These are phyloP conservation scores for Pyracantha coccinea DNA, from an alignment of 331 rosid species.

Conservation along the genomic window DNA sequence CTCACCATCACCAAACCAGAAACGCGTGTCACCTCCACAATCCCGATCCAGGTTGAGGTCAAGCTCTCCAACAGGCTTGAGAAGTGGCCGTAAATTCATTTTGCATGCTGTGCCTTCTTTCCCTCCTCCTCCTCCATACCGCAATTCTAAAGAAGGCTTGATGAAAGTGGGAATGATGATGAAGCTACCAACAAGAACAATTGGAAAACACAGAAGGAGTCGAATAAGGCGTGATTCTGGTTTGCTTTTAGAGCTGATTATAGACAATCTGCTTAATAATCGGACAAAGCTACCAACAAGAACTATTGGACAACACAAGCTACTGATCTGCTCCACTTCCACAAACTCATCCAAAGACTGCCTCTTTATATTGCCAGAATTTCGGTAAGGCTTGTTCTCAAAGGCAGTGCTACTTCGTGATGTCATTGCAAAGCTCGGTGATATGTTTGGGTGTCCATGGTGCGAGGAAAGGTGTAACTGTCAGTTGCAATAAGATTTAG, in stretches of 20 bases:
- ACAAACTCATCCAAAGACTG: neutral
- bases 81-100: conserved; percentile 6
- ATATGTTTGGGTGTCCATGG: neutral
- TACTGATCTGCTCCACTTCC: neutral
- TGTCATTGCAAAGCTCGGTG: neutral
- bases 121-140: conserved; percentile 14
- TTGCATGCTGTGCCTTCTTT: conserved; percentile 13
- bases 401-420: neutral
- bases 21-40: conserved; percentile 6
- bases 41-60: neutral
- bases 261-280: neutral
- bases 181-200: neutral
- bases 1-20: conserved; percentile 5
- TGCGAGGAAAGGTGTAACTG: neutral
- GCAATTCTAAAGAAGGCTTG: neutral
- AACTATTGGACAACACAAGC: neutral
- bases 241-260: neutral
- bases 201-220: neutral
- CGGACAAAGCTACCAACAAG: neutral
- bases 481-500: neutral
- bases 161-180: neutral
- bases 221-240: neutral
- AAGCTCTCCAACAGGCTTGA: conserved; percentile 2
- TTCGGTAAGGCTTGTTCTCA: neutral
- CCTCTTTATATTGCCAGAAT: neutral